Evolutionary conservation across 345 rosid species (phyloP), one percentile per base, ranked within the genome.

Genomic region (Eucalyptus tenuipes): DNA sequence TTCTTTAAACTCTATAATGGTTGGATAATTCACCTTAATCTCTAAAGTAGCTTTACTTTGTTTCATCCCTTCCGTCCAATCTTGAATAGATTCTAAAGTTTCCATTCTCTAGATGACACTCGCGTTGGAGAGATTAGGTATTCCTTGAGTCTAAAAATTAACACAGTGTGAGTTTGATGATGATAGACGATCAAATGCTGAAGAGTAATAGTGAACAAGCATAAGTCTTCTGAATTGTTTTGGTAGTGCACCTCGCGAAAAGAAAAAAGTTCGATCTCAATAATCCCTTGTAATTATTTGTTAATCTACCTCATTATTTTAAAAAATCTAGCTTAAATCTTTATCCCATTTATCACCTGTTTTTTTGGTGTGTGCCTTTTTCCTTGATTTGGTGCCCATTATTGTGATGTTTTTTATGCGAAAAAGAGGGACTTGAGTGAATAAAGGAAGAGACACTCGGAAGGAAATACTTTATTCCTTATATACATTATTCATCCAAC

Each of bases 221-320:
- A 55, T 9, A 55, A 55, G 29, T 55, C 61, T 9, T 55, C 3
- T 55, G 29, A 55, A 55, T 55, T 55, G 61, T 22, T 55, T 55
- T 55, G 29, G 61, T 55, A 55, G 12, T 10, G 29, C 24, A 9
- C 61, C 0, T 24, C 0, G 27, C 0, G 0, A 55, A 55, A 55
- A 55, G 61, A 55, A 22, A 22, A 55, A 55, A 9, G 27, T 55
- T 22, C 12, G 5, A 55, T 55, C 12, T 55, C 61, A 55, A 14
- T 50, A 20, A 55, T 55, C 29, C 27, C 1, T 2, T 0, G 5
- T 22, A 55, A 55, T 55, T 55, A 55, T 55, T 55, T 8, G 29
- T 55, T 22, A 29, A 55, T 55, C 61, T 55, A 24, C 61, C 4
- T 22, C 3, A 55, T 55, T 22, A 24, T 55, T 22, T 20, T 55